phyloP scores from a whole-genome alignment of 2,329 filamentous ascomycete species.

The Alternaria longipes region DNA sequence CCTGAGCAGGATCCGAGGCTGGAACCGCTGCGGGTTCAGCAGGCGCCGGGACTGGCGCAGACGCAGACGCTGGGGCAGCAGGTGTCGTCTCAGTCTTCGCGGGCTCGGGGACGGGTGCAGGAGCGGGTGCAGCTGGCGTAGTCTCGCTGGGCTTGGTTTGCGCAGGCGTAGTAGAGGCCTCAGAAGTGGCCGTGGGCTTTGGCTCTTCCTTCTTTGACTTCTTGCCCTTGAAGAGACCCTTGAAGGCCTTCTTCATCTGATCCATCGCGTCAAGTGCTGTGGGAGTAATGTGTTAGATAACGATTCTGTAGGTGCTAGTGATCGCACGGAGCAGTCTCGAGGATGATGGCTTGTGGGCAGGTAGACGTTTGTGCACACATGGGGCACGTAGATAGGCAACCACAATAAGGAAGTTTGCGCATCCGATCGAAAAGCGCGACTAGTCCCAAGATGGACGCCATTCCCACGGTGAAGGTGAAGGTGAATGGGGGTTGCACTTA shows the following conservation, averaged over 20 bases:
- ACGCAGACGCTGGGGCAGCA: slow-evolving; percentile 16
- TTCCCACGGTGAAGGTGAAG: slow-evolving; percentile 5
- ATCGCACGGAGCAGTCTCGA: neutral
- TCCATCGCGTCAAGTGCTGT: slow-evolving; percentile 49
- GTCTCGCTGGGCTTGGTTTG: slow-evolving; percentile 47
- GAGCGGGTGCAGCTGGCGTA: slow-evolving; percentile 42
- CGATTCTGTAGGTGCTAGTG: neutral
- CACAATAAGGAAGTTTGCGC: neutral
- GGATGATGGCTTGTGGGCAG: neutral
- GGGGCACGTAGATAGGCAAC: neutral
- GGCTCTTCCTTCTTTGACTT: slow-evolving; percentile 45
- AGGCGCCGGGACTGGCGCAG: slow-evolving; percentile 14
- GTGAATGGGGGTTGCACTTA: slow-evolving; percentile 39
- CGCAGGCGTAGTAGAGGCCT: slow-evolving; percentile 31
- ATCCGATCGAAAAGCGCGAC: neutral
- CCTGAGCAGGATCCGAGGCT: slow-evolving; percentile 25
- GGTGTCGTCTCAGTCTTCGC: slow-evolving; percentile 22
- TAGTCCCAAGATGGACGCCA: neutral
- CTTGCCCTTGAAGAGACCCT: slow-evolving; percentile 48
- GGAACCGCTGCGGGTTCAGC: slow-evolving; percentile 31
- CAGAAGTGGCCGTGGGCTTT: slow-evolving; percentile 37
- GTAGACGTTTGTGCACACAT: neutral
- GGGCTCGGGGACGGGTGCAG: slow-evolving; percentile 34
- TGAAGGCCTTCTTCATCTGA: slow-evolving; percentile 51
- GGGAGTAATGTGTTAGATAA: slow-evolving; percentile 20